Base-by-base conservation (phyloP, 2,329 filamentous ascomycete genomes). In the Phoma sp. region DNA sequence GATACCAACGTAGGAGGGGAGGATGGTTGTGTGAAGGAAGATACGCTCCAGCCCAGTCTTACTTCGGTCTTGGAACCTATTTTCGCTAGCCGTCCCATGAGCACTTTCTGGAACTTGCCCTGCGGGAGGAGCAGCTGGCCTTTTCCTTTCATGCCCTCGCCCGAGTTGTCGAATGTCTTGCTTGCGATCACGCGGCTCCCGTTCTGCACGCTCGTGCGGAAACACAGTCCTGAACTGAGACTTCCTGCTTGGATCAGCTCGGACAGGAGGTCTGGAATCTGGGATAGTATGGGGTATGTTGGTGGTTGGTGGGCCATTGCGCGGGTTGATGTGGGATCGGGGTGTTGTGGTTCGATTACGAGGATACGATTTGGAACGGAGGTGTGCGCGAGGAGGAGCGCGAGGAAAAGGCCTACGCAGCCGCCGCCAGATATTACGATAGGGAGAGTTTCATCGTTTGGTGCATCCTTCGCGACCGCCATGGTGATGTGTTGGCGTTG, bases 261-360 rank as follows among this genome's bases (percentile, higher is more conserved):
- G 0, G 72, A 65, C 17, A 77, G 63, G 2, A 79, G 57, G 2
- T 71, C 75, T 8, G 74, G 56, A 2, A 68, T 72, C 19, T 69
- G 64, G 0, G 70, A 65, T 51, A 79, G 71, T 12, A 77, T 72
- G 0, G 75, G 73, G 35, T 77, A 76, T 0, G 77, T 72, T 2
- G 73, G 70, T 8, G 77, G 75, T 54, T 77, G 73, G 53, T 80
- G 77, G 3, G 77, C 75, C 56, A 77, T 77, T 51, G 77, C 77
- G 43, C 76, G 72, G 13, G 77, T 76, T 6, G 73, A 72, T 6
- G 66, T 56, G 4, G 60, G 59, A 24, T 69, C 65, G 0, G 70
- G 67, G 17, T 46, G 27, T 8, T 55, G 31, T 13, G 68, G 67
- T 25, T 74, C 71, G 52, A 73, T 48, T 44, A 74, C 73, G 39